A percentile compares a stretch with the other conserved stretches of the same genome.
Conservation (phyloP, 441 rosid species). For the Manihot esculenta region DNA sequence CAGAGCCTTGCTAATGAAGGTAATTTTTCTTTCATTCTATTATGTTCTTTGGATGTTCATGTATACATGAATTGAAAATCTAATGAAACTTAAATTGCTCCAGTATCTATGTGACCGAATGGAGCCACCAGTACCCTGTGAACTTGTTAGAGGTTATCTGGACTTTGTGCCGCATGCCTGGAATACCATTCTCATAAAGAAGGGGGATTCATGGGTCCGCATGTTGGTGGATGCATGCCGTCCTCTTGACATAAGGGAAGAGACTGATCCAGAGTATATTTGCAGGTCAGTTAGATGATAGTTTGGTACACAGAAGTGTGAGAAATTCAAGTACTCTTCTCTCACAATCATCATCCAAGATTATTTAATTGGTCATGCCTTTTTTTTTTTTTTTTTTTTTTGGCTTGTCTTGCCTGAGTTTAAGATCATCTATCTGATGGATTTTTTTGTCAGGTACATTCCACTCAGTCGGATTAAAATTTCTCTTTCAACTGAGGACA, state of each 20-base stretch:
- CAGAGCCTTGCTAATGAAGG: constrained; percentile 94
- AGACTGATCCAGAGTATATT: constrained; percentile 73
- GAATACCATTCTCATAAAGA: constrained; percentile 66
- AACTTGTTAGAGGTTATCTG: constrained; percentile 95
- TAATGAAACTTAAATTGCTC: constrained; percentile 22
- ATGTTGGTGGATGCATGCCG: constrained; percentile 91
- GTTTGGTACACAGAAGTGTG: background rate
- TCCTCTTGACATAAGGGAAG: constrained; percentile 89
- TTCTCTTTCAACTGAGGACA: constrained; percentile 38
- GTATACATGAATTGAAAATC: background rate
- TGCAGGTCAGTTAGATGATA: constrained; percentile 52
- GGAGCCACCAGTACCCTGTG: constrained; percentile 93
- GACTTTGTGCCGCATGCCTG: constrained; percentile 96
- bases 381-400: no score
- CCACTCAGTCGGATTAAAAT: constrained; percentile 61
- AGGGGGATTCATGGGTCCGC: constrained; percentile 62
- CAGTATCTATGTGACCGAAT: constrained; percentile 95
- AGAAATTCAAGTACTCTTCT: background rate
- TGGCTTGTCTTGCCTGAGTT: constrained; percentile 12
- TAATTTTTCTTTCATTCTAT: constrained; percentile 21
- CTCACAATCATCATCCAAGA: background rate
- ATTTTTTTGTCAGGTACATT: constrained; percentile 58
- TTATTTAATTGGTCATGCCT: background rate
- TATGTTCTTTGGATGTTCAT: constrained; percentile 9
- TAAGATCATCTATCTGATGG: constrained; percentile 19